phyloP scores from a whole-genome alignment of 2,329 filamentous ascomycete genomes.

The Curvularia verruculosa region DNA sequence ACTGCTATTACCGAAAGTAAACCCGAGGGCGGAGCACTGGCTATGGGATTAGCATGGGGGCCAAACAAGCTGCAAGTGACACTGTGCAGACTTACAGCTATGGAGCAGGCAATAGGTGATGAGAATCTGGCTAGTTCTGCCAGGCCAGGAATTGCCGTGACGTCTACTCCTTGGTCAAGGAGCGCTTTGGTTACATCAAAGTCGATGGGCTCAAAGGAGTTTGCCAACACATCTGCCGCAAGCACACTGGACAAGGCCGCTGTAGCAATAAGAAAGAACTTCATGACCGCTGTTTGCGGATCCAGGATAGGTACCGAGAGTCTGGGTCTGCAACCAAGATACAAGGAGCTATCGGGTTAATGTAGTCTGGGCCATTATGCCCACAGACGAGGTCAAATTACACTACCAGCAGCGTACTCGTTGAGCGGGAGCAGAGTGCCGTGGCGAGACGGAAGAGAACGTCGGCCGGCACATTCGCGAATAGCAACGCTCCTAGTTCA shows the following conservation, averaged over 20 bases:
- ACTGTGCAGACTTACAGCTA: conserved; percentile 25
- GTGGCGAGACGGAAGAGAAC: neutral
- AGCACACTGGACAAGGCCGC: conserved; percentile 7
- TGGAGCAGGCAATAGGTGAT: conserved; percentile 21
- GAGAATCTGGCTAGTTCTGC: conserved; percentile 14
- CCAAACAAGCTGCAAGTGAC: neutral
- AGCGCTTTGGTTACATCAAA: conserved; percentile 33
- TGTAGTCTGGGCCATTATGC: conserved; percentile 4
- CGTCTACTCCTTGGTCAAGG: conserved; percentile 23
- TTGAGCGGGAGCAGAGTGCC: conserved; percentile 2
- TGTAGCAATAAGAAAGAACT: conserved; percentile 6
- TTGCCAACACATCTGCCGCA: conserved; percentile 4
- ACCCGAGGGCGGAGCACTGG: conserved; percentile 28
- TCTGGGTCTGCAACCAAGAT: conserved; percentile 4
- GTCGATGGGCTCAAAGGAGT: conserved; percentile 22
- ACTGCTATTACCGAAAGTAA: conserved; percentile 19
- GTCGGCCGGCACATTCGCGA: conserved; percentile 1
- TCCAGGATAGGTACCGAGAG: conserved; percentile 5
- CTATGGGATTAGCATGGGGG: neutral
- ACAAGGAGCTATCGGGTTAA: conserved; percentile 14
- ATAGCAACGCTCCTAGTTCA: neutral
- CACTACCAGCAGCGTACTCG: conserved; percentile 1
- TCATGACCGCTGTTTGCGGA: conserved; percentile 14
- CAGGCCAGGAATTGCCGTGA: conserved; percentile 23
- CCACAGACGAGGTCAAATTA: neutral